Conservation (phyloP, 768 basidiomycete species). For the Panaeolus papilionaceus region DNA sequence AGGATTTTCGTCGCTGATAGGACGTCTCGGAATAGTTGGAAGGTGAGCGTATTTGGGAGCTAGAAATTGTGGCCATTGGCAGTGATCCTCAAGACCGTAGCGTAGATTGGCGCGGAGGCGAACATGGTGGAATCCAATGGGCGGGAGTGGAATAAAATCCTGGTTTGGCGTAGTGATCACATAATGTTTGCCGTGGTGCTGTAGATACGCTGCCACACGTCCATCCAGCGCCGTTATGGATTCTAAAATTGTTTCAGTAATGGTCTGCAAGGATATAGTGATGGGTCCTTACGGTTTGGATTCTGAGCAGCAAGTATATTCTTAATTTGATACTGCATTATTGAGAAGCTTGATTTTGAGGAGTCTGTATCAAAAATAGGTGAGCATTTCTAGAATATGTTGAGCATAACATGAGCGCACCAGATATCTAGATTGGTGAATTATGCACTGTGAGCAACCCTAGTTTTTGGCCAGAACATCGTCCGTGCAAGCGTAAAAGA, state of each 20-base stretch:
- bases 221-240: neutral
- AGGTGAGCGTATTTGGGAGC: neutral
- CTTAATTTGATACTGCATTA: too few species aligned
- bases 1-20: neutral
- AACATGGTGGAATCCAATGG: neutral
- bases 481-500: too few species aligned
- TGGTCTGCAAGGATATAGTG: too few species aligned
- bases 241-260: neutral
- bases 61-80: conserved; percentile 17
- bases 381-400: too few species aligned
- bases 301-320: too few species aligned
- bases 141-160: neutral
- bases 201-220: neutral
- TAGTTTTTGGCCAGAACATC: too few species aligned
- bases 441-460: too few species aligned
- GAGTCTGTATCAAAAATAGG: too few species aligned
- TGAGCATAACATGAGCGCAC: too few species aligned
- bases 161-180: conserved; percentile 17
- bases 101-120: conserved; percentile 13
- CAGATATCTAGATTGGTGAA: too few species aligned
- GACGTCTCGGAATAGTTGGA: neutral
- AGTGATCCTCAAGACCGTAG: conserved; percentile 16
- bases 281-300: neutral
- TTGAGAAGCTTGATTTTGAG: too few species aligned
- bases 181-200: neutral